Conservation (phyloP, 2,329 filamentous ascomycete species). For the Atkinsonella hypoxylon region DNA sequence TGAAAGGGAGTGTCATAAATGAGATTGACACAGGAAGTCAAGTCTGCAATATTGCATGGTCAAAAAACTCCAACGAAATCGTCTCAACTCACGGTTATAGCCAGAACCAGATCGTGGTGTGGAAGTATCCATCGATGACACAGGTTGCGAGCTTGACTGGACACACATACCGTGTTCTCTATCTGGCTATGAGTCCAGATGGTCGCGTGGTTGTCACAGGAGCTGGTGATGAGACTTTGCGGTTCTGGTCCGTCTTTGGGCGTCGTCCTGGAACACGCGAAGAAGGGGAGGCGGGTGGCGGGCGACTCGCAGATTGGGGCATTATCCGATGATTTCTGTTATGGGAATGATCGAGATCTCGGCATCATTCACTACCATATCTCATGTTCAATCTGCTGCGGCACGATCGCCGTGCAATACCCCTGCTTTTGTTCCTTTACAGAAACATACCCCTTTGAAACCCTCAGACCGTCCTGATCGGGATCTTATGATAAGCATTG, state of each 20-base stretch:
- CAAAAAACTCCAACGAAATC: constrained; percentile 93
- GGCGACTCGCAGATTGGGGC: constrained; percentile 65
- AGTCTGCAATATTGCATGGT: constrained; percentile 98
- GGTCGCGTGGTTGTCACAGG: constrained; percentile 90
- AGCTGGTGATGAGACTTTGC: constrained; percentile 86
- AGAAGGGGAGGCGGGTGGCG: constrained; percentile 47
- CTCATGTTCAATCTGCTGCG: no score
- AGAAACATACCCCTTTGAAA: no score
- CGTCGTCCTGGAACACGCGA: constrained; percentile 62
- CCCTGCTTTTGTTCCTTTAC: no score
- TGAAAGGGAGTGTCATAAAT: constrained; percentile 67
- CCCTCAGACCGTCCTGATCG: no score
- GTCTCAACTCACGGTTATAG: constrained; percentile 95
- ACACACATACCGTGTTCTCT: constrained; percentile 92
- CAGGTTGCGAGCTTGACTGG: constrained; percentile 92
- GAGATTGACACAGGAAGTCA: constrained; percentile 95
- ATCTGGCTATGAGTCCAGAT: constrained; percentile 94
- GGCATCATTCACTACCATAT: no score
- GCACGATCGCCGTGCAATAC: no score
- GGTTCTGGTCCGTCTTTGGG: constrained; percentile 96
- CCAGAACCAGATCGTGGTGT: constrained; percentile 97
- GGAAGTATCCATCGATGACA: constrained; percentile 98
- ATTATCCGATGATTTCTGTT: constrained; percentile 51
- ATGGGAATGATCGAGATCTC: no score
- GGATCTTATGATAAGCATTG: not conserved